A percentile compares a stretch with the other conserved stretches of the same genome.
phyloP scores from a whole-genome alignment of 208 protist genomes.

The Trypanosoma brucei region DNA sequence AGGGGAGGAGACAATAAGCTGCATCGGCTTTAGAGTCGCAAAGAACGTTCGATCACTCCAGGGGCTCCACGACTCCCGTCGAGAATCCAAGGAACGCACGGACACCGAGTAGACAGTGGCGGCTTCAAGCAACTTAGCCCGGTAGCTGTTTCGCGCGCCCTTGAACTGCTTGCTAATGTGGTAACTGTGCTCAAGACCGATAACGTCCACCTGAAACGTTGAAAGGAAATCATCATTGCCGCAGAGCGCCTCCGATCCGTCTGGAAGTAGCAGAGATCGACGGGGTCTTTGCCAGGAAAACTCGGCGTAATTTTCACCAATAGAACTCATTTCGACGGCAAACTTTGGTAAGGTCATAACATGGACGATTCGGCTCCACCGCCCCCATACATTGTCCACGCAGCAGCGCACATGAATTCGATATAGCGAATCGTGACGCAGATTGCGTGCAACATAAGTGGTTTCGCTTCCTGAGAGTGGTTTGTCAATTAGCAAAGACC shows the following conservation, averaged over 20 bases:
- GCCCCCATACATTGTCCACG: constrained; percentile 82
- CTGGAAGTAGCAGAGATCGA: constrained; percentile 42
- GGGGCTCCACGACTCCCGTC: constrained; percentile 42
- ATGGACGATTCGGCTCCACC: constrained; percentile 73
- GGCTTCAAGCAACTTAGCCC: constrained; percentile 66
- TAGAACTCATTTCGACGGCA: constrained; percentile 45
- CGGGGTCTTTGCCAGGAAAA: constrained; percentile 67
- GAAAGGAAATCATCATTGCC: constrained; percentile 42
- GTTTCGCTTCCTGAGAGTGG: constrained; percentile 20
- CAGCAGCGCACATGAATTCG: constrained; percentile 75
- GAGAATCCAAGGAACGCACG: constrained; percentile 63
- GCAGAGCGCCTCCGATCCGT: constrained; percentile 53
- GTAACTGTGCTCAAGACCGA: constrained; percentile 52
- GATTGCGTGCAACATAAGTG: constrained; percentile 43
- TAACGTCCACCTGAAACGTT: constrained; percentile 81
- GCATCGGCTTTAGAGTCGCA: constrained; percentile 78
- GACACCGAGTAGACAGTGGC: constrained; percentile 71
- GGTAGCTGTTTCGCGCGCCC: constrained; percentile 55
- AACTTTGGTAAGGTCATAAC: constrained; percentile 80
- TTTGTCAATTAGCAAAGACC: constrained; percentile 43
- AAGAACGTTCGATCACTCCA: constrained; percentile 76
- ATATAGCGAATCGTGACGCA: constrained; percentile 76
- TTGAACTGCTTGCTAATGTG: constrained; percentile 79
- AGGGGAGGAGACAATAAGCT: constrained; percentile 32
- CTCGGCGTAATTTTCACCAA: constrained; percentile 79